phyloP scores from a whole-genome alignment of 2,329 filamentous ascomycete species.

The Botrytis pseudocinerea region DNA sequence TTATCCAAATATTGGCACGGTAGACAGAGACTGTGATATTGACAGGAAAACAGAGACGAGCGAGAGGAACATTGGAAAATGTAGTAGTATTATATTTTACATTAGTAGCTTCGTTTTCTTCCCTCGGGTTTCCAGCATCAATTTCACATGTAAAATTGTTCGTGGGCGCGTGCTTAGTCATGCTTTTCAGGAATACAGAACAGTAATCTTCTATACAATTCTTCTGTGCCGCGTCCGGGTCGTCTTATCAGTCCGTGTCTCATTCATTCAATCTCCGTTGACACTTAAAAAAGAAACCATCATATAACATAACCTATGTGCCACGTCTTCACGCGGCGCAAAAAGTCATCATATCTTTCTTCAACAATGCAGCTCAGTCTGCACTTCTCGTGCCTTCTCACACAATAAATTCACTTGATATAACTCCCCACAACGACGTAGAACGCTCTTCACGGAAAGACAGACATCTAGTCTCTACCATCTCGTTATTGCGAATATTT shows the following conservation, averaged over 20 bases:
- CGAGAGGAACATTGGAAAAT: too few species aligned
- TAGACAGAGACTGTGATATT: too few species aligned
- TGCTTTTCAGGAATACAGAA: not conserved
- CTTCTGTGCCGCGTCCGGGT: constrained; percentile 6
- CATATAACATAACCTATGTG: constrained; percentile 31
- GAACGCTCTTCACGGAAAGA: constrained; percentile 52
- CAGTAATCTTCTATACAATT: not conserved
- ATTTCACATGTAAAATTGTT: not conserved
- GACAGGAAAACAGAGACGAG: too few species aligned
- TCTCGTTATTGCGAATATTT: constrained; percentile 52
- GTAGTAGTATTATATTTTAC: too few species aligned
- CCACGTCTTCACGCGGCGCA: constrained; percentile 36
- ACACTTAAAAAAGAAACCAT: constrained; percentile 24
- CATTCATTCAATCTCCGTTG: constrained; percentile 22
- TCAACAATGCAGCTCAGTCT: constrained; percentile 61
- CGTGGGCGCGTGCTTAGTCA: constrained; percentile 22
- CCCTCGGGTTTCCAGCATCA: not conserved
- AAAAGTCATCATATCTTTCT: constrained; percentile 39
- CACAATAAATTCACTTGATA: constrained; percentile 48
- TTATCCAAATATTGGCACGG: too few species aligned
- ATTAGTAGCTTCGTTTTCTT: not conserved
- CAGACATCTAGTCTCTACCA: constrained; percentile 49
- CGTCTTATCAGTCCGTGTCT: constrained; percentile 12
- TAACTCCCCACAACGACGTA: constrained; percentile 33
- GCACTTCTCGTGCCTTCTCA: constrained; percentile 55